phyloP scores from a whole-genome alignment of 1,139 yeast species.

The Blastobotrys raffinosifermentans region DNA sequence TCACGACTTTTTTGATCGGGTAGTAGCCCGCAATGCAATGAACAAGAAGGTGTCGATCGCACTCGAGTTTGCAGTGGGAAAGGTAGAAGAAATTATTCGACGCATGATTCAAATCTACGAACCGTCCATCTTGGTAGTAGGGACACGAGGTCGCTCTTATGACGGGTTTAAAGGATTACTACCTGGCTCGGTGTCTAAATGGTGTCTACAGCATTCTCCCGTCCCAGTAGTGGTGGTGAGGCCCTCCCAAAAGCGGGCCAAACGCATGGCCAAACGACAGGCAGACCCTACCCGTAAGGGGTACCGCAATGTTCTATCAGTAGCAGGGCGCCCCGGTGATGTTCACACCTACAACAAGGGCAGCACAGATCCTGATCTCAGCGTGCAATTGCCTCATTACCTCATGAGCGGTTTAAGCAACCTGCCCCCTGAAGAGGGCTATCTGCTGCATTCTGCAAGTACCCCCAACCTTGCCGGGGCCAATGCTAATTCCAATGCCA shows the following conservation, averaged over 20 bases:
- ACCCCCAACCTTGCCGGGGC: too few species aligned
- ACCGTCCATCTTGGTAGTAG: conserved; percentile 62
- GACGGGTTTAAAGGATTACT: conserved; percentile 45
- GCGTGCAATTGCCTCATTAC: neutral
- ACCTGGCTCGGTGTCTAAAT: conserved; percentile 45
- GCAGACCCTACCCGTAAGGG: conserved; percentile 31
- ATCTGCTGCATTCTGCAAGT: too few species aligned
- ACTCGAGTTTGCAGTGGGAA: conserved; percentile 58
- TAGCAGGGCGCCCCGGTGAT: too few species aligned
- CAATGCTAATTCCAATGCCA: too few species aligned
- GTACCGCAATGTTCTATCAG: too few species aligned
- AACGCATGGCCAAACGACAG: conserved; percentile 30
- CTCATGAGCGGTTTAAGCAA: too few species aligned
- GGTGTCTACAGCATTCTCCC: conserved; percentile 59
- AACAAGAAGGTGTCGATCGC: conserved; percentile 39
- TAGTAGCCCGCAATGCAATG: conserved; percentile 34
- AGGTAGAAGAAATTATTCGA: conserved; percentile 50
- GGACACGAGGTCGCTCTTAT: conserved; percentile 45
- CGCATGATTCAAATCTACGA: conserved; percentile 52
- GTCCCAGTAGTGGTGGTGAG: conserved; percentile 66
- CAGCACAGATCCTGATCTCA: neutral
- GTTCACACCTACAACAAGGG: neutral
- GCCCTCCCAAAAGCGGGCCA: conserved; percentile 42
- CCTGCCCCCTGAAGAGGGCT: too few species aligned
- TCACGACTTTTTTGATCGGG: conserved; percentile 35